phyloP scores from a whole-genome alignment of 768 basidiomycete genomes.

The Ramaria sp. region DNA sequence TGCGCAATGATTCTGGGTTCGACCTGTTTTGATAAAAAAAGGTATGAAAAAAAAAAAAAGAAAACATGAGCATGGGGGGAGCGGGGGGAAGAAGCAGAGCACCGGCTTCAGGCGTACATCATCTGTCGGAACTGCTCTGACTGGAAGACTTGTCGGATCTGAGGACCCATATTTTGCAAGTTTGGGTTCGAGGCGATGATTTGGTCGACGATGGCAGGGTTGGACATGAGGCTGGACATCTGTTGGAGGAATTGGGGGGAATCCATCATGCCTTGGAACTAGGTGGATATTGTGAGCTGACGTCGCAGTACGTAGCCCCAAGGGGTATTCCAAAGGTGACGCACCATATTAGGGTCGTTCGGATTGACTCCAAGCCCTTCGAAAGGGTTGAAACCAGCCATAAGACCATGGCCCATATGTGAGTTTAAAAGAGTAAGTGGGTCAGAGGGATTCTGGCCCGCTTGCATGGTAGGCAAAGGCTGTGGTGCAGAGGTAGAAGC shows the following conservation, averaged over 20 bases:
- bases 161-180: constrained; percentile 62
- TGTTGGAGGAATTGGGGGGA: constrained; percentile 77
- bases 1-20: constrained; percentile 71
- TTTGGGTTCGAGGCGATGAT: constrained; percentile 77
- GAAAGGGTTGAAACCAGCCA: constrained; percentile 90
- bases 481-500: constrained; percentile 32
- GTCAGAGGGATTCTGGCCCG: constrained; percentile 83
- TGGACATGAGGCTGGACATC: constrained; percentile 78
- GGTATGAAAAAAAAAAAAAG: too few species aligned
- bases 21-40: constrained; percentile 31
- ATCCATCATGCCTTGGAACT: constrained; percentile 82
- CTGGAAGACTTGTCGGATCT: constrained; percentile 69
- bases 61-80: neutral
- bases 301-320: neutral
- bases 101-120: constrained; percentile 45
- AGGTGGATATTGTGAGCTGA: neutral
- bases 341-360: constrained; percentile 90
- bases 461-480: constrained; percentile 74
- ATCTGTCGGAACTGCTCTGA: constrained; percentile 64
- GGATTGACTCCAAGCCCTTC: constrained; percentile 81
- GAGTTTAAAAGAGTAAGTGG: constrained; percentile 78
- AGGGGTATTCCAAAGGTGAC: constrained; percentile 15
- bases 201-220: constrained; percentile 82
- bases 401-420: constrained; percentile 62
- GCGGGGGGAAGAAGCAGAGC: neutral